phyloP scores from a whole-genome alignment of 345 rosid species.

The Brassica carinata region DNA sequence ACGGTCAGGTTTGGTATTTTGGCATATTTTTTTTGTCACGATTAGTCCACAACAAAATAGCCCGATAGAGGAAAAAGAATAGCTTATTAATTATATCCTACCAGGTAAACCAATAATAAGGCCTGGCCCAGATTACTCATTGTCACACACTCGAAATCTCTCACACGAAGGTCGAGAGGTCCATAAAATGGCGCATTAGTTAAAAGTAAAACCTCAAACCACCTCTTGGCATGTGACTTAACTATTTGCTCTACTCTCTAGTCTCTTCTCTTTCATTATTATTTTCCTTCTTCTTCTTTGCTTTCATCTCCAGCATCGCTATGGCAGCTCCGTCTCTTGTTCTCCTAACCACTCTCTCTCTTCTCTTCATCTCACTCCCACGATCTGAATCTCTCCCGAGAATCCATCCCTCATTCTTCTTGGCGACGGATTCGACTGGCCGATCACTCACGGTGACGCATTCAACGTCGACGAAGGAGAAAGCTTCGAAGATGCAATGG shows the following conservation, averaged over 20 bases:
- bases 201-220: conserved; percentile 48
- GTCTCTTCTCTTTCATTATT: not conserved
- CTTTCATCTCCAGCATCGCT: conserved; percentile 16
- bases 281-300: not conserved
- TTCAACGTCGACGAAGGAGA: conserved; percentile 23
- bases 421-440: conserved; percentile 60
- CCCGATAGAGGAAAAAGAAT: not conserved
- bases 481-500: conserved; percentile 12
- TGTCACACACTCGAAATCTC: conserved; percentile 12
- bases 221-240: conserved; percentile 41
- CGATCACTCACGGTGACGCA: conserved; percentile 38
- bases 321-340: conserved; percentile 26
- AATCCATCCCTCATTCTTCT: conserved; percentile 45
- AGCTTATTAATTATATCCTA: not conserved
- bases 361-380: conserved; percentile 23
- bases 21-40: too few relatives aligned
- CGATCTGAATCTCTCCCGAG: conserved; percentile 36
- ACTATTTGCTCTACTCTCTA: conserved; percentile 4
- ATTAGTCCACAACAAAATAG: too few relatives aligned
- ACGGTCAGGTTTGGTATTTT: too few relatives aligned
- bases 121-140: conserved; percentile 35
- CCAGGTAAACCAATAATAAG: not conserved
- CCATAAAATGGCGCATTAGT: conserved; percentile 49
- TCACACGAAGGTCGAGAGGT: conserved; percentile 40
- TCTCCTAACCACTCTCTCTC: conserved; percentile 20